Conservation (phyloP, 441 rosid species). For the Croton laevigatus region DNA sequence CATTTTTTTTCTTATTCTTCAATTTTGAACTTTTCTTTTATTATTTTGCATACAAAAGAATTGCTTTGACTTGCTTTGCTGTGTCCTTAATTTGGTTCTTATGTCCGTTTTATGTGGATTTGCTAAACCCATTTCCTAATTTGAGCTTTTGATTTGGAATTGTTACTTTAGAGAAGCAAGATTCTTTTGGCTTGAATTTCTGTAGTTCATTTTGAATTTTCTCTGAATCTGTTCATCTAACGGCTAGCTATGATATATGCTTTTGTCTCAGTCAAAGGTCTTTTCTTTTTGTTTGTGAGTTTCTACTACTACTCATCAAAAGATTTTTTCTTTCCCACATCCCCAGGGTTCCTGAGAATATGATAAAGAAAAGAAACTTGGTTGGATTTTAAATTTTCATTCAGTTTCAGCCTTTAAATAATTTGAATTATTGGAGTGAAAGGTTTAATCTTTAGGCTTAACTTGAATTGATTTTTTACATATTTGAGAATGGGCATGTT, state of each 20-base stretch:
- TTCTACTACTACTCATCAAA: not conserved
- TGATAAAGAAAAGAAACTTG: not conserved
- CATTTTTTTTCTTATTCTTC: not conserved
- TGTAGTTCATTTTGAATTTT: not conserved
- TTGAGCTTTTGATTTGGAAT: slow-evolving; percentile 4
- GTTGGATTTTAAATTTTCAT: not conserved
- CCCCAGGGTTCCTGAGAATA: slow-evolving; percentile 5
- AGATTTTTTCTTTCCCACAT: not conserved
- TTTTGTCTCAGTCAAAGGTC: not conserved
- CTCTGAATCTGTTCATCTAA: not conserved
- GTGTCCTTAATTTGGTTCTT: not conserved
- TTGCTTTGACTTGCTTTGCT: not conserved
- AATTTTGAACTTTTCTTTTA: not conserved
- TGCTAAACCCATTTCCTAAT: not conserved
- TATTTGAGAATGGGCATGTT: not conserved
- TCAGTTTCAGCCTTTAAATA: not conserved
- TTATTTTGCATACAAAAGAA: not conserved
- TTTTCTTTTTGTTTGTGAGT: not conserved
- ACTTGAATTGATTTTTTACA: too few species aligned
- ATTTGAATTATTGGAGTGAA: slow-evolving; percentile 3
- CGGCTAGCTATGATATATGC: not conserved
- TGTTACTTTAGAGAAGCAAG: not conserved
- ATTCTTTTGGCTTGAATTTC: not conserved
- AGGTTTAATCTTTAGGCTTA: not conserved
- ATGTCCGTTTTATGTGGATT: not conserved